Percentiles rank a stretch among this genome's conserved stretches.
phyloP scores from a whole-genome alignment of 1,139 yeast species.

The Wickerhamomyces sp. region DNA sequence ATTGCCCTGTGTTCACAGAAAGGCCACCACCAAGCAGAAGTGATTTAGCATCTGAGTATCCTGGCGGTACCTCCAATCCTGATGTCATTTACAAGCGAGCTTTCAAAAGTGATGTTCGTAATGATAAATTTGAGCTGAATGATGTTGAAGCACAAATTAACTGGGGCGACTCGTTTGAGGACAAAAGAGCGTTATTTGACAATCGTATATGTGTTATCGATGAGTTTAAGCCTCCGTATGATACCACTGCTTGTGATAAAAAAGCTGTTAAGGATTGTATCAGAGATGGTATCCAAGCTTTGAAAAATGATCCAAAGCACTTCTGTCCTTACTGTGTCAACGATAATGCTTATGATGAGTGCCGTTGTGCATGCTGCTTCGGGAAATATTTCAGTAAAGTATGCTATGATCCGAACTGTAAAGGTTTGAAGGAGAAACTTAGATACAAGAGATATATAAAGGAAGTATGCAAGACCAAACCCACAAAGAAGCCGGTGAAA shows the following conservation, averaged over 20 bases:
- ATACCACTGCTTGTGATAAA: slow-evolving; percentile 16
- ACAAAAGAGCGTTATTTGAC: slow-evolving; percentile 12
- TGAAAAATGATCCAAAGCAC: slow-evolving; percentile 19
- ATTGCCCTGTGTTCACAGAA: not conserved
- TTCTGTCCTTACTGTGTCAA: slow-evolving; percentile 23
- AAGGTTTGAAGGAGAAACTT: slow-evolving; percentile 15
- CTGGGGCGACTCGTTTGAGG: slow-evolving; percentile 8
- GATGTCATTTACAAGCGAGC: too few species aligned
- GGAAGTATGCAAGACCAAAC: slow-evolving; percentile 20
- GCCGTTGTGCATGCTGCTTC: slow-evolving; percentile 24
- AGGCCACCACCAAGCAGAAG: slow-evolving; percentile 5
- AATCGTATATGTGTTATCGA: slow-evolving; percentile 15
- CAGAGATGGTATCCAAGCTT: slow-evolving; percentile 15
- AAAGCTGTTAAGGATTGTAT: slow-evolving; percentile 18
- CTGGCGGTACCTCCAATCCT: too few species aligned
- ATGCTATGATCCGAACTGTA: slow-evolving; percentile 22
- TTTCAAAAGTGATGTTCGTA: slow-evolving; percentile 1
- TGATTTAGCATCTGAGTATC: slow-evolving; percentile 3
- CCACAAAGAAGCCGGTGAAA: slow-evolving; percentile 11
- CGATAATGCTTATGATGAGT: slow-evolving; percentile 23
- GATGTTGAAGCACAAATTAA: slow-evolving; percentile 1
- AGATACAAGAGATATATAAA: slow-evolving; percentile 21
- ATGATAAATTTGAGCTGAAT: not conserved
- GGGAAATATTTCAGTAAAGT: slow-evolving; percentile 21
- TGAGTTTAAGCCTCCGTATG: slow-evolving; percentile 18